Conservation (phyloP, 352 stramenopile genomes). For the Phytophthora pseudosyringae region DNA sequence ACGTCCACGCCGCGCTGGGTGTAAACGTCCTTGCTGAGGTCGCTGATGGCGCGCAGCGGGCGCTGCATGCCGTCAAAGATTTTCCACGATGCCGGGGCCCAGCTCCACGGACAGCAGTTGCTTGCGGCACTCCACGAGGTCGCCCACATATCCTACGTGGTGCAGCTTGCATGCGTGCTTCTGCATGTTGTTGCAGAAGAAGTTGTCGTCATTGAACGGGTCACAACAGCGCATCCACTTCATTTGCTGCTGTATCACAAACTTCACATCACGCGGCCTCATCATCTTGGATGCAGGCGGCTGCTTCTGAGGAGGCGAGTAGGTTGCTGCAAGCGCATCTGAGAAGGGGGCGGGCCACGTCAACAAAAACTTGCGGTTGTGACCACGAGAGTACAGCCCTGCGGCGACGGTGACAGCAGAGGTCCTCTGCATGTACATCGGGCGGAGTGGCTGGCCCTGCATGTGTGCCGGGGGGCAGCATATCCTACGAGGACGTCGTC, state of each 20-base stretch:
- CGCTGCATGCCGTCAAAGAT: conserved; percentile 99
- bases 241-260: conserved; percentile 86
- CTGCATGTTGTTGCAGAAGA: conserved; percentile 87
- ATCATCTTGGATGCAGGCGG: conserved; percentile 83
- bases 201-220: conserved; percentile 90
- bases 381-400: no score
- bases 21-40: conserved; percentile 96
- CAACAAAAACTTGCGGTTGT: no score
- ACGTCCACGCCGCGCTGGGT: conserved; percentile 98
- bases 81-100: conserved; percentile 95
- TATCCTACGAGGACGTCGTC: no score
- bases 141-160: no score
- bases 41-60: conserved; percentile 97
- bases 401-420: conserved; percentile 31
- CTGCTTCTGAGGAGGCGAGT: conserved; percentile 47
- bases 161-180: conserved; percentile 80
- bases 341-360: conserved; percentile 30
- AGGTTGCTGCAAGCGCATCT: conserved; percentile 32
- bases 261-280: conserved; percentile 85
- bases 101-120: conserved; percentile 86
- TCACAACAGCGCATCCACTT: conserved; percentile 88
- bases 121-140: conserved; percentile 28
- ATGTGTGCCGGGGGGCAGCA: conserved; percentile 37
- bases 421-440: conserved; percentile 48
- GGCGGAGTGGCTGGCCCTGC: conserved; percentile 37